Conservation (phyloP, 2,329 filamentous ascomycete genomes). For the Laburnicola sp. region DNA sequence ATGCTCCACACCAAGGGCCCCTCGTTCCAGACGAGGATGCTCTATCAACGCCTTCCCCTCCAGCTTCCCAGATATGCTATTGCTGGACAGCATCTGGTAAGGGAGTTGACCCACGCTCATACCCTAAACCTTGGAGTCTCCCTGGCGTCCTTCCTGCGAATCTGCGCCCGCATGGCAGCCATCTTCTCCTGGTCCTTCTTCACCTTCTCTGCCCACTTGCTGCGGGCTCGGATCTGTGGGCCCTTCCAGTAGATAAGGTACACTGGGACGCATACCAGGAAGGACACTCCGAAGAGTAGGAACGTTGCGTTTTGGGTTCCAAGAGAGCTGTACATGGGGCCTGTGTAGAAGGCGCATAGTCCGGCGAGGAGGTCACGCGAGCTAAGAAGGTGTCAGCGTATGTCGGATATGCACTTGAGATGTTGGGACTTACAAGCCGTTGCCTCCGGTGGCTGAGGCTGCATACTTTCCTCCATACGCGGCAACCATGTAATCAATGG, state of each 20-base stretch:
- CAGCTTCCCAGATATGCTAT: too few relatives aligned
- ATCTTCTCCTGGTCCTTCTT: slow-evolving; percentile 27
- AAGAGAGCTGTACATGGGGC: slow-evolving; percentile 44
- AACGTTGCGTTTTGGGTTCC: slow-evolving; percentile 27
- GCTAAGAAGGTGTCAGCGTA: slow-evolving; percentile 14
- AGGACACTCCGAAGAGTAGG: slow-evolving; percentile 55
- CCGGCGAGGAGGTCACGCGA: slow-evolving; percentile 73
- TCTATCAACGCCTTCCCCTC: too few relatives aligned
- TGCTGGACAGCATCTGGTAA: too few relatives aligned
- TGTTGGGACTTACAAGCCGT: slow-evolving; percentile 58
- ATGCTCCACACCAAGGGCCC: too few relatives aligned
- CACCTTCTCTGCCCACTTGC: slow-evolving; percentile 32
- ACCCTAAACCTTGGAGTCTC: not conserved
- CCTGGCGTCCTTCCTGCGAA: too few relatives aligned
- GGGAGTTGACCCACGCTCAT: not conserved
- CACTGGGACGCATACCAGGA: slow-evolving; percentile 56
- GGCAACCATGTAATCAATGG: slow-evolving; percentile 77
- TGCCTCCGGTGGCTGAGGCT: slow-evolving; percentile 75
- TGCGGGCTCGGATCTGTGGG: slow-evolving; percentile 51
- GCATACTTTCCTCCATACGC: slow-evolving; percentile 70
- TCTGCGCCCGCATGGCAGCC: not conserved
- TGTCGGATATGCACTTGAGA: not conserved
- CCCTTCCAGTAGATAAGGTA: slow-evolving; percentile 62
- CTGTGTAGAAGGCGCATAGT: slow-evolving; percentile 62
- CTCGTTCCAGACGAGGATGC: too few relatives aligned